Base-by-base conservation (phyloP, 306 rosid genomes). In the Carpinus fangiana region DNA sequence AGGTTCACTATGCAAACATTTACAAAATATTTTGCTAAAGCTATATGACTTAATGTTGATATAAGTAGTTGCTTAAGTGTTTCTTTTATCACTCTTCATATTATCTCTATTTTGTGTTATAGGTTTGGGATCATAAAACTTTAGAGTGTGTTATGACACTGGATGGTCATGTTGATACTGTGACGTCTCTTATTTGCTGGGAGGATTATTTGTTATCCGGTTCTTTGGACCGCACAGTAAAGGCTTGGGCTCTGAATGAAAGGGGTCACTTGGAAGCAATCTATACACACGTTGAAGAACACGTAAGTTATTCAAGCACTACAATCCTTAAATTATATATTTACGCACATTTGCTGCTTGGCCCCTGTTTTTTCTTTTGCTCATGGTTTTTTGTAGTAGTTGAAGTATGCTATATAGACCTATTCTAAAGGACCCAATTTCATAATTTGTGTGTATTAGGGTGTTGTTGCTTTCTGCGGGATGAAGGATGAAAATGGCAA, bases 151-250 rank as follows among this genome's bases (percentile, higher is more conserved):
- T 50, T 23, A 82, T 68, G 80, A 85, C 90, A 38, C 77, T 89
- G 8, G 75, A 65, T 17, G 85, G 61, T 5, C 93, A 90, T 77
- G 78, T 73, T 52, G 76, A 66, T 4, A 59, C 1, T 26, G 86
- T 90, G 62, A 90, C 66, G 43, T 88, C 91, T 50, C 81, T 90
- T n/a, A 54, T 84, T 28, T 90, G 76, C 43, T 87, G 90, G 90
- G 85, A 79, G 3, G 1, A 43, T 2, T 81, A 12, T 1, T 69
- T 83, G 70, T 16, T 83, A 16, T 79, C 86, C 0, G 61, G 74
- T 45, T 79, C 83, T 7, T 51, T 75, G 80, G 83, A 64, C 8
- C 2, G 45, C 45, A 64, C 70, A 14, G 16, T 74, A 38, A 83
- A 83, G 66, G 55, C 72, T 10, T 79, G 83, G 86, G 46, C 43